A percentile compares a stretch with the other conserved stretches of the same genome.
phyloP scores from a whole-genome alignment of 371 early-diverging fungal genomes.

The Nosema muscidifuracis region DNA sequence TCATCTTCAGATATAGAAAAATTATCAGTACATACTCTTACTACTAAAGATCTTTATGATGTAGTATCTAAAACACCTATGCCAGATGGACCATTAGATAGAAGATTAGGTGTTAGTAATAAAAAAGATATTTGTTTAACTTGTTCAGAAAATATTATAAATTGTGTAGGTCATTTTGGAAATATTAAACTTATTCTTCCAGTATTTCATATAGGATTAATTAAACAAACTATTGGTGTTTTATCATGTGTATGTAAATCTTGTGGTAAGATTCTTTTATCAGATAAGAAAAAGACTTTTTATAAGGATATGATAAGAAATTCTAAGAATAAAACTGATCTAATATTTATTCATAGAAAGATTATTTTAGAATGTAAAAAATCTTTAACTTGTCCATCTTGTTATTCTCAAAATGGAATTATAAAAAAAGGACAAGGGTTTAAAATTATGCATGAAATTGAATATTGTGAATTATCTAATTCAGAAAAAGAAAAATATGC shows the following conservation, averaged over 20 bases:
- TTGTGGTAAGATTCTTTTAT: slow-evolving; percentile 52
- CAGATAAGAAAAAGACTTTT: slow-evolving; percentile 33
- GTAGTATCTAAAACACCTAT: slow-evolving; percentile 68
- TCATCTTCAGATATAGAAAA: slow-evolving; percentile 39
- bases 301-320: slow-evolving; percentile 39
- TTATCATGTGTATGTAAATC: slow-evolving; percentile 93
- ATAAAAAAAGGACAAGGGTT: slow-evolving; percentile 88
- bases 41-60: slow-evolving; percentile 56
- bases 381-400: slow-evolving; percentile 74
- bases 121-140: slow-evolving; percentile 77
- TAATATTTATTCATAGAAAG: slow-evolving; percentile 66
- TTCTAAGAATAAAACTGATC: slow-evolving; percentile 14
- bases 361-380: slow-evolving; percentile 81
- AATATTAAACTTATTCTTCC: slow-evolving; percentile 82
- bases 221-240: slow-evolving; percentile 75
- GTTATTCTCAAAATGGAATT: slow-evolving; percentile 71
- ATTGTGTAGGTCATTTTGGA: slow-evolving; percentile 96
- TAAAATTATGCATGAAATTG: slow-evolving; percentile 87
- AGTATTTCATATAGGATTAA: slow-evolving; percentile 93
- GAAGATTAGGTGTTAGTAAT: slow-evolving; percentile 68
- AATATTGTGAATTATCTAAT: slow-evolving; percentile 63
- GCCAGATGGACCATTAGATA: slow-evolving; percentile 83
- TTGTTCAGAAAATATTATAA: slow-evolving; percentile 75
- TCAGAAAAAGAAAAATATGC: slow-evolving; percentile 32
- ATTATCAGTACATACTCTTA: slow-evolving; percentile 47